phyloP scores from a whole-genome alignment of 106 monocot species.

The Dactylorhiza incarnata region DNA sequence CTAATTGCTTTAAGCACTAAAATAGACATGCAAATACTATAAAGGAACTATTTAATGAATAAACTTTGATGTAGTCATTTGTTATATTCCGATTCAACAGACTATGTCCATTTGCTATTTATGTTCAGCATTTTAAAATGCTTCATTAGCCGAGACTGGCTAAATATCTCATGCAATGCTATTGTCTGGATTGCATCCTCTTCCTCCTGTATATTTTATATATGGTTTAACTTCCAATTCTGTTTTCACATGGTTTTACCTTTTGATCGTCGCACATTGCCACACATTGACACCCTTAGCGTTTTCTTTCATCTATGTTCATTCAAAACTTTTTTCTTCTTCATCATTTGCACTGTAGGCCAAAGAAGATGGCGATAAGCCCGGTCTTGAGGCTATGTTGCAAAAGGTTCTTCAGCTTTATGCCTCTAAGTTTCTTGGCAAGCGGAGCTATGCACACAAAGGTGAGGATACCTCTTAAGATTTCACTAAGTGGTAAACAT shows the following conservation, averaged over 20 bases:
- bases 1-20: too few relatives aligned
- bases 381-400: conserved; percentile 90
- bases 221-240: not conserved
- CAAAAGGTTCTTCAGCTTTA: conserved; percentile 90
- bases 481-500: not conserved
- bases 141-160: too few relatives aligned
- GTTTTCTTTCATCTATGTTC: not conserved
- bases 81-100: too few relatives aligned
- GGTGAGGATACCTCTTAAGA: conserved; percentile 24
- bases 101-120: too few relatives aligned
- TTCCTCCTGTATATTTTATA: too few relatives aligned
- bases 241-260: not conserved
- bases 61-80: too few relatives aligned
- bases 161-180: too few relatives aligned
- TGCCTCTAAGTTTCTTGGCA: conserved; percentile 69
- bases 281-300: not conserved
- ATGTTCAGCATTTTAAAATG: too few relatives aligned
- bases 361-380: conserved; percentile 92
- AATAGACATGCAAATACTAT: too few relatives aligned
- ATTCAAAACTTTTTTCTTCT: not conserved
- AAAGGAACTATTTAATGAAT: too few relatives aligned
- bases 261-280: not conserved
- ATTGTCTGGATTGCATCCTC: too few relatives aligned
- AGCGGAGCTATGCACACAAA: conserved; percentile 90
- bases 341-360: conserved; percentile 29